Evolutionary conservation across 2,329 filamentous ascomycete genomes (phyloP).

Genomic region (Metarhizium guizhouense): DNA sequence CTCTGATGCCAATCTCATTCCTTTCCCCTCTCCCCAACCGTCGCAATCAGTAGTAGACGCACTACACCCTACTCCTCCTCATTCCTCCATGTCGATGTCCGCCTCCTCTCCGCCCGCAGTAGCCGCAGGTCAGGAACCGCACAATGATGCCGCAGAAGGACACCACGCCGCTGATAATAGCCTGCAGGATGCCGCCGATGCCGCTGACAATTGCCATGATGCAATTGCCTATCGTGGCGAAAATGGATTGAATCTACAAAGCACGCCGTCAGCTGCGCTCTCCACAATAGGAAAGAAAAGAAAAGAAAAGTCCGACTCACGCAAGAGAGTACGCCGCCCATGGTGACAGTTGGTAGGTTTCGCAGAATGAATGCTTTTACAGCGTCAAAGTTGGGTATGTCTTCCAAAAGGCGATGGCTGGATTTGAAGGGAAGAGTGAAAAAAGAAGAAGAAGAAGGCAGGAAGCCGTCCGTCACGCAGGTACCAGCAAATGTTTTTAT

Average conservation of each 20-base stretch:
- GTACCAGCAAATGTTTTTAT: background rate
- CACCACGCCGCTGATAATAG: slow-evolving; percentile 60
- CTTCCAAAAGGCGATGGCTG: no score
- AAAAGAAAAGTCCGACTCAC: slow-evolving; percentile 42
- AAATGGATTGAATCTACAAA: slow-evolving; percentile 45
- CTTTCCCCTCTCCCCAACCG: background rate
- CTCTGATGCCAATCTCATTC: no score
- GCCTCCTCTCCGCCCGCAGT: slow-evolving; percentile 17
- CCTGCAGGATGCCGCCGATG: slow-evolving; percentile 54
- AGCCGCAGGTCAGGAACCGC: slow-evolving; percentile 52
- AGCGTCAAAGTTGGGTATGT: no score
- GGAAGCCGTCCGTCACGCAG: background rate
- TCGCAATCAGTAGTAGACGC: background rate
- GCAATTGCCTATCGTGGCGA: slow-evolving; percentile 55
- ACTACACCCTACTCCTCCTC: slow-evolving; percentile 15
- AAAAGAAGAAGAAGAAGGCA: no score
- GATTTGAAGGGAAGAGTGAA: no score
- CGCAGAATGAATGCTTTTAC: no score
- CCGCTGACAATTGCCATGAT: slow-evolving; percentile 62
- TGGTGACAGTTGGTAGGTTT: slow-evolving; percentile 24
- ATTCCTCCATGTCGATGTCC: slow-evolving; percentile 5
- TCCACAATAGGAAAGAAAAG: no score
- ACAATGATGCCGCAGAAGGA: slow-evolving; percentile 58
- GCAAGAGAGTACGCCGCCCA: slow-evolving; percentile 79
- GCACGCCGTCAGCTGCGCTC: background rate